These are phyloP conservation scores for Elsinoe batatas DNA, from an alignment of 2,329 filamentous ascomycete genomes.

Conservation along the genomic window DNA sequence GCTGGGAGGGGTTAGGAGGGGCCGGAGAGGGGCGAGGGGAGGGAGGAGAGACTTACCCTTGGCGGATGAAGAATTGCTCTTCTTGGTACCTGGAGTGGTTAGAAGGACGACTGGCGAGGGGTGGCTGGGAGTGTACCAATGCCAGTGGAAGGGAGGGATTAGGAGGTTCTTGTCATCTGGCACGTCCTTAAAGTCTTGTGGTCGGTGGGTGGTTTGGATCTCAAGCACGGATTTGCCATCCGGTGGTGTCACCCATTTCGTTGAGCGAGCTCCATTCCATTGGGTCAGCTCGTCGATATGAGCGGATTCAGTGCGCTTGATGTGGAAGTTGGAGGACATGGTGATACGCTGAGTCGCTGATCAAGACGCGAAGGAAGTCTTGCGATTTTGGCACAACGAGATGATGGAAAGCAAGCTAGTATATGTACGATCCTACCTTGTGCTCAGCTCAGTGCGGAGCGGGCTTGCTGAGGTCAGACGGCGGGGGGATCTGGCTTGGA, in stretches of 20 bases:
- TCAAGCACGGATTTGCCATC: conserved; percentile 23
- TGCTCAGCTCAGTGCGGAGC: not conserved
- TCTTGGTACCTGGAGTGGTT: conserved; percentile 17
- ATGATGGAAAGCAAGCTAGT: not conserved
- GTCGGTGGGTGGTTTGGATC: conserved; percentile 23
- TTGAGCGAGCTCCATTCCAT: conserved; percentile 22
- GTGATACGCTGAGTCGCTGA: not conserved
- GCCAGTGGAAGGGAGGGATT: conserved; percentile 21
- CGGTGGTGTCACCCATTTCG: conserved; percentile 20
- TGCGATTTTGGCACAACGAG: no score
- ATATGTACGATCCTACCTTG: not conserved
- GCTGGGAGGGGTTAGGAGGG: conserved; percentile 10
- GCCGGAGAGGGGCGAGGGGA: not conserved
- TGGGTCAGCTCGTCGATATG: not conserved
- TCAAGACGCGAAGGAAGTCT: no score
- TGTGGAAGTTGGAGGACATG: conserved; percentile 7
- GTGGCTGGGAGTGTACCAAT: conserved; percentile 18
- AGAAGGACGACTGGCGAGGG: not conserved
- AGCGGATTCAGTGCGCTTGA: conserved; percentile 1
- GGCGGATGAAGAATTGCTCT: conserved; percentile 21
- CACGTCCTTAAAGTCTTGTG: conserved; percentile 19
- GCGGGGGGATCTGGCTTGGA: not conserved
- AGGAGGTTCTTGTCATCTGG: conserved; percentile 20
- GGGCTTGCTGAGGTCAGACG: conserved; percentile 1
- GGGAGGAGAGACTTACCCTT: conserved; percentile 17